Evolutionary conservation across 768 basidiomycete genomes (phyloP), one percentile per base, ranked within the genome.

Genomic region (Termitomyces sp.): DNA sequence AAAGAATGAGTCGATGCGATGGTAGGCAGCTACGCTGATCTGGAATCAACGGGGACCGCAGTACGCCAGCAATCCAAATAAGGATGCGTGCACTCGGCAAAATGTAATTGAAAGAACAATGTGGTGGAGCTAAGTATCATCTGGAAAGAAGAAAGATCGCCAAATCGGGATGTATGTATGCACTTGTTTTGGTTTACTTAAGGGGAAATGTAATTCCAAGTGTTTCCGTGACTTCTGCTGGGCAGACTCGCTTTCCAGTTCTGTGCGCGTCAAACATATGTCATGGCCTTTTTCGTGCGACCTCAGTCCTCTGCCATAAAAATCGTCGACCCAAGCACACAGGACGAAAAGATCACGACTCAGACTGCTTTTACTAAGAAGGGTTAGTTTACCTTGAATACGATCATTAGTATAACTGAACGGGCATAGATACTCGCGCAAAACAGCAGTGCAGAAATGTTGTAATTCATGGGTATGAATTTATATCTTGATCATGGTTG

Each of bases 371-470:
- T 74, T 26, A 67, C 72, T 16, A 79, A 81, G 65, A 87, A 84
- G 75, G 85, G 86, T 85, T 65, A 67, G 77, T 78, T 62, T 68
- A 54, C 51, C 57, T 63, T 31, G 48, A 16, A 46, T 18, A 26
- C 13, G 8, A 41, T 52, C 32, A 49, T 32, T 18, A 18, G 22
- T 46, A 13, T 53, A 32, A 53, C 50, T 56, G 47, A 53, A 46
- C 42, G 42, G 24, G 90, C 32, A n/a, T 66, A 90, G 88, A 90
- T 73, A 77, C 83, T 46, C 14, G 85, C 87, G 69, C 83, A 88
- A 54, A 59, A 44, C 59, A 62, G 53, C 88, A 94, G 66, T 97
- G 94, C 73, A 85, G 90, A 67, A 96, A 97, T 76, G 85, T 94
- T 52, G 76, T 90, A 69, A 94, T 96, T 61, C 90, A 94, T 68